Conservation (phyloP, 2,329 filamentous ascomycete species). For the Aspergillus sergii region DNA sequence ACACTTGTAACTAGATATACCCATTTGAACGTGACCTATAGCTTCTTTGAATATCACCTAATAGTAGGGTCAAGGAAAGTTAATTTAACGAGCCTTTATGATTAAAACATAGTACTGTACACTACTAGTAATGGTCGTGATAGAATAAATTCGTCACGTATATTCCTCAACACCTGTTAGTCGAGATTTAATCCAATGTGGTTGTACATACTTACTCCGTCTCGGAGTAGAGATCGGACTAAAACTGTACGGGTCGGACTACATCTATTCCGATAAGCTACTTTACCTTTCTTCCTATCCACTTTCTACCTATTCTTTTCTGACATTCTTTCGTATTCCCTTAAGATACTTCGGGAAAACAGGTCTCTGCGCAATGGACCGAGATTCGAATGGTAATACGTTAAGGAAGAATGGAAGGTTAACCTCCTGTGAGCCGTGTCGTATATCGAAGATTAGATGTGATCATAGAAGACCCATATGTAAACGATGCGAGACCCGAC, state of each 20-base stretch:
- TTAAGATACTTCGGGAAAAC: background rate
- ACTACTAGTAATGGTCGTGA: background rate
- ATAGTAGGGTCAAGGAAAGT: background rate
- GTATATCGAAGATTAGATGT: slow-evolving; percentile 1
- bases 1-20: slow-evolving; percentile 21
- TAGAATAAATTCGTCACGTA: background rate
- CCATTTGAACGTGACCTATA: slow-evolving; percentile 13
- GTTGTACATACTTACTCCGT: background rate
- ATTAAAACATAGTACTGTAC: background rate
- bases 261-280: background rate
- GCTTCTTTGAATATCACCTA: background rate
- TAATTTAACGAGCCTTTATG: background rate
- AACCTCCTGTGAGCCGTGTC: slow-evolving; percentile 2
- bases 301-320: background rate
- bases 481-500: background rate
- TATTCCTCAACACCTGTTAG: background rate
- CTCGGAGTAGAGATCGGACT: slow-evolving; percentile 3
- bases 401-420: slow-evolving; percentile 1
- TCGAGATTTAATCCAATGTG: background rate
- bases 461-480: slow-evolving; percentile 5
- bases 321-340: background rate
- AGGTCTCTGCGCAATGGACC: background rate
- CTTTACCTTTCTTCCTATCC: background rate
- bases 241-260: background rate
- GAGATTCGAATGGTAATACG: background rate